Conservation (phyloP, 176 grass and related monocot species). For the Oryza officinalis region DNA sequence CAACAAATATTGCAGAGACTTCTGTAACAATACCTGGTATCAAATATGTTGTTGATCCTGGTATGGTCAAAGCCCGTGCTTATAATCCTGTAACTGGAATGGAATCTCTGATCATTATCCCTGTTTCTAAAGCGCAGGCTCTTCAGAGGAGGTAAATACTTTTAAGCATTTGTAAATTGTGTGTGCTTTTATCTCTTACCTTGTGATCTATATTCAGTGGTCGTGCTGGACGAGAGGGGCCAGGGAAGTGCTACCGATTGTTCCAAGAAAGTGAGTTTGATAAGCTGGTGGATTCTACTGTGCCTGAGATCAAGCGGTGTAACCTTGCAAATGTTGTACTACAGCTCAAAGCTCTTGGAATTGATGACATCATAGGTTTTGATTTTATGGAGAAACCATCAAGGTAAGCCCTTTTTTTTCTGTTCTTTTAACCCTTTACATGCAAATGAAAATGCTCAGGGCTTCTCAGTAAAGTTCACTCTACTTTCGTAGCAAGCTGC, state of each 20-base stretch:
- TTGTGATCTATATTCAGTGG: constrained; percentile 53
- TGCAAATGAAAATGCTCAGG: constrained; percentile 5
- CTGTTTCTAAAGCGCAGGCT: constrained; percentile 90
- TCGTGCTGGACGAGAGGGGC: constrained; percentile 78
- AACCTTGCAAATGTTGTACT: constrained; percentile 94
- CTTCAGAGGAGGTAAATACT: constrained; percentile 81
- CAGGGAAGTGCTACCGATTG: constrained; percentile 83
- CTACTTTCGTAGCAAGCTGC: neutral
- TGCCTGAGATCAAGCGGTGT: constrained; percentile 95
- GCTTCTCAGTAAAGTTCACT: constrained; percentile 11
- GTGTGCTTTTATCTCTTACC: constrained; percentile 20
- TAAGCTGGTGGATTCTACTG: constrained; percentile 75
- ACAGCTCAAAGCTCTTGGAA: constrained; percentile 92
- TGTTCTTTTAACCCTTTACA: constrained; percentile 6
- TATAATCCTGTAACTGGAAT: constrained; percentile 97
- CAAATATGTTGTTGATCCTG: constrained; percentile 96
- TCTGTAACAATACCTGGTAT: constrained; percentile 97
- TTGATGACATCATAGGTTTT: constrained; percentile 94
- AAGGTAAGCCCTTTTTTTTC: constrained; percentile 44
- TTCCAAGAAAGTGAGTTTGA: constrained; percentile 88
- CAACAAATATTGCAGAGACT: constrained; percentile 99
- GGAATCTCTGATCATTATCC: constrained; percentile 88
- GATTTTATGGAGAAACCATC: constrained; percentile 99
- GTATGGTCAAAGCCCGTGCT: constrained; percentile 91
- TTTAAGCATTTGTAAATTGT: constrained; percentile 7